These are phyloP conservation scores for Plantago ovata DNA, from an alignment of 257 asterid genomes.

Conservation along the genomic window DNA sequence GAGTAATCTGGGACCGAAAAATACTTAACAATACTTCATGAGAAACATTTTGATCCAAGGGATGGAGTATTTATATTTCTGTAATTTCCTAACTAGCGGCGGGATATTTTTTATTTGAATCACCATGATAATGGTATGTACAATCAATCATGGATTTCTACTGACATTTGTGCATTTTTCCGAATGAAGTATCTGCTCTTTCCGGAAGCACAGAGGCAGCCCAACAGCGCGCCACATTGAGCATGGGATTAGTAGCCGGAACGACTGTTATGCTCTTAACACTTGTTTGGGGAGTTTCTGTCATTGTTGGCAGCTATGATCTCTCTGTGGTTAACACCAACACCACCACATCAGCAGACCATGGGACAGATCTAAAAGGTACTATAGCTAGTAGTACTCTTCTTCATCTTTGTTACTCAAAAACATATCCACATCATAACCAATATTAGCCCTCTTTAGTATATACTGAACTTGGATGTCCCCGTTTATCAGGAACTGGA, in stretches of 20 bases:
- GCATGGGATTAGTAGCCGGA: slow-evolving; percentile 68
- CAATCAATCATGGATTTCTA: no score
- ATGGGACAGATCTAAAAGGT: slow-evolving; percentile 22
- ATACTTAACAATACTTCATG: no score
- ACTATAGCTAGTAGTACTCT: no score
- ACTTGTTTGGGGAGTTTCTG: slow-evolving; percentile 52
- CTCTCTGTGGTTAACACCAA: slow-evolving; percentile 24
- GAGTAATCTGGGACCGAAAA: no score
- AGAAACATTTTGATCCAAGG: no score
- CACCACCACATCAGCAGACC: slow-evolving; percentile 19
- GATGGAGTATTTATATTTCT: no score
- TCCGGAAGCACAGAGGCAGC: slow-evolving; percentile 47
- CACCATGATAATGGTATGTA: no score
- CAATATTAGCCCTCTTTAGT: background rate
- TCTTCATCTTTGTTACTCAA: background rate
- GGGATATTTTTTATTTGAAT: no score
- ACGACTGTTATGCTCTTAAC: slow-evolving; percentile 59
- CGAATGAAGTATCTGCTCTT: slow-evolving; percentile 41
- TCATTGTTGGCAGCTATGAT: slow-evolving; percentile 54
- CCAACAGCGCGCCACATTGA: slow-evolving; percentile 44
- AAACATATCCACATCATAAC: background rate
- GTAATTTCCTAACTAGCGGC: no score
- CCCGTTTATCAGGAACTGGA: slow-evolving; percentile 32
- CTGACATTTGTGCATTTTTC: background rate
- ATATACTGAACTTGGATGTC: background rate